Percentiles rank a stretch among this genome's conserved stretches.
These are phyloP conservation scores for Colletotrichum australisinense DNA, from an alignment of 2,329 filamentous ascomycete species.

Conservation along the genomic window DNA sequence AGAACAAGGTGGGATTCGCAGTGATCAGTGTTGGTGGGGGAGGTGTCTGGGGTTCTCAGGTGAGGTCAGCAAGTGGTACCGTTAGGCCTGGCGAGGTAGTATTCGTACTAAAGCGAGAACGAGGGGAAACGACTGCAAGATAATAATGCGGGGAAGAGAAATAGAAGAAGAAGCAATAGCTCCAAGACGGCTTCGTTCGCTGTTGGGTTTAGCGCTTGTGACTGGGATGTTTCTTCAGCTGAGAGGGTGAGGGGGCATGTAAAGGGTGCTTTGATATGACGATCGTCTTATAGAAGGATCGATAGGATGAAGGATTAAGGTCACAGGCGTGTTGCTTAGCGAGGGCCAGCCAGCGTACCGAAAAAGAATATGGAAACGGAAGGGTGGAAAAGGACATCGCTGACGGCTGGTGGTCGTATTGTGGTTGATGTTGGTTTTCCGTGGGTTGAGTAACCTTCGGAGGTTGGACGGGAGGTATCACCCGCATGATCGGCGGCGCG, in stretches of 20 bases:
- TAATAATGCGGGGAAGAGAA: too few species aligned
- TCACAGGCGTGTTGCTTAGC: neutral
- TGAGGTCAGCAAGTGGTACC: neutral
- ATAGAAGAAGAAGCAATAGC: neutral
- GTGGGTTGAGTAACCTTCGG: neutral
- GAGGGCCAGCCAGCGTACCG: neutral
- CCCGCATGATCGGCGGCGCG: neutral
- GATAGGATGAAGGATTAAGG: neutral
- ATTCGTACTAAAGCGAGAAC: neutral
- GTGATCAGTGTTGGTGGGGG: neutral
- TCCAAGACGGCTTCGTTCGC: too few species aligned
- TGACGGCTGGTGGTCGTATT: neutral
- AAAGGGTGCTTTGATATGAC: neutral
- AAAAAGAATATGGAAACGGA: neutral
- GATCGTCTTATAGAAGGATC: neutral
- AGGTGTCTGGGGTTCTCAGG: neutral
- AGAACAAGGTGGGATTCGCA: neutral
- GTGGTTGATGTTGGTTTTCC: neutral
- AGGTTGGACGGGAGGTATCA: too few species aligned
- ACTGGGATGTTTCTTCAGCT: neutral
- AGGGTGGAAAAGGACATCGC: neutral
- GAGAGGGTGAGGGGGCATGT: too few species aligned
- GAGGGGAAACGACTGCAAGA: too few species aligned
- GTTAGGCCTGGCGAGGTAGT: neutral
- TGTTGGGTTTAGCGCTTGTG: neutral